A percentile compares a stretch with the other conserved stretches of the same genome.
These are phyloP conservation scores for Tricholoma saponaceum DNA, from an alignment of 768 basidiomycete genomes.

Conservation along the genomic window DNA sequence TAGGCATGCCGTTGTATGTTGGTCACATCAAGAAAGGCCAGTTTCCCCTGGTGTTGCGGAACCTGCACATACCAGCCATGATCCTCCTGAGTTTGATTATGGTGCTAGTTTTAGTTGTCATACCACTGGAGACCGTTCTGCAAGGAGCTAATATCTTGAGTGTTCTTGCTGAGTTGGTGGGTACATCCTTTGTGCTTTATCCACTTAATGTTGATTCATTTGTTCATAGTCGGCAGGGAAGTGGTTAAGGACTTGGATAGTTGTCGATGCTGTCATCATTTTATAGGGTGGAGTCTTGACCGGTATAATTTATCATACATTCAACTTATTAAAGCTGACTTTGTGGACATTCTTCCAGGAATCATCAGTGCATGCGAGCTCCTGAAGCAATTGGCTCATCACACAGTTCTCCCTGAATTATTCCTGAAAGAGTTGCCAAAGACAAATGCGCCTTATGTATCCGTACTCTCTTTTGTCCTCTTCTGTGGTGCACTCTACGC, in stretches of 20 bases:
- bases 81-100: constrained; percentile 53
- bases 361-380: constrained; percentile 58
- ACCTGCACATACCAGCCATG: constrained; percentile 58
- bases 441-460: constrained; percentile 50
- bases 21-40: constrained; percentile 52
- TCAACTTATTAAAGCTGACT: neutral
- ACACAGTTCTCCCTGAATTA: constrained; percentile 53
- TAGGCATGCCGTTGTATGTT: constrained; percentile 62
- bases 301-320: constrained; percentile 30
- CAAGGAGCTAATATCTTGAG: constrained; percentile 60
- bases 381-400: constrained; percentile 49
- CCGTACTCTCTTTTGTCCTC: constrained; percentile 44
- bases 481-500: constrained; percentile 56
- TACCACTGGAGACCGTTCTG: constrained; percentile 48
- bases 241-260: constrained; percentile 62
- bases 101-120: constrained; percentile 53
- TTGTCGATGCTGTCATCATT: constrained; percentile 66
- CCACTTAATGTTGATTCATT: neutral
- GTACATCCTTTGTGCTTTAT: neutral
- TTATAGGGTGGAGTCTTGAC: constrained; percentile 70
- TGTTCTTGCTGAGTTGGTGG: constrained; percentile 53
- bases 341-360: constrained; percentile 27
- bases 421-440: constrained; percentile 45
- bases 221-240: constrained; percentile 44
- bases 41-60: constrained; percentile 59